phyloP scores from a whole-genome alignment of 345 rosid species.

The Syzygium jambos region DNA sequence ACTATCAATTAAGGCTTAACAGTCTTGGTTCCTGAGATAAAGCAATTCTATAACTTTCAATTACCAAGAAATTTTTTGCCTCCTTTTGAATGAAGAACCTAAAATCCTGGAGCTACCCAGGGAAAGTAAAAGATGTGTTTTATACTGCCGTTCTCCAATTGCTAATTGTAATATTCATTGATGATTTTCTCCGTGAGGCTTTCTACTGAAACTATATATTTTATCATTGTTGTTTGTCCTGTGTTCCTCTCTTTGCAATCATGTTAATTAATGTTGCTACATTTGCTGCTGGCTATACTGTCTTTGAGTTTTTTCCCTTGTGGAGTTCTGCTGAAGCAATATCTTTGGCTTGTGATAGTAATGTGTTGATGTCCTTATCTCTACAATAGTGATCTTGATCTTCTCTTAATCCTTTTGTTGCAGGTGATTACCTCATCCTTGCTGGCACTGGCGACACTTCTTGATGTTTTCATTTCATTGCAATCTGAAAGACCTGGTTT shows the following conservation, averaged over 20 bases:
- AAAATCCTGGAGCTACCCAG: background rate
- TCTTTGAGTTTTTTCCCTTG: background rate
- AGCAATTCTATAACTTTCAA: background rate
- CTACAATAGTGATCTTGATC: background rate
- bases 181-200: background rate
- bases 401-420: conserved; percentile 12
- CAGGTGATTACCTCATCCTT: conserved; percentile 82
- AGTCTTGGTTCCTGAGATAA: background rate
- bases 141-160: background rate
- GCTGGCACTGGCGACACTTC: conserved; percentile 78
- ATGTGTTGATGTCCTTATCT: background rate
- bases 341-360: background rate
- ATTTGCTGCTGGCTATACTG: background rate
- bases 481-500: conserved; percentile 52
- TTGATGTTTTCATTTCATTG: conserved; percentile 54
- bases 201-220: background rate
- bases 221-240: background rate
- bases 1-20: background rate
- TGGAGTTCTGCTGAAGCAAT: background rate
- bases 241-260: background rate
- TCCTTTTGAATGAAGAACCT: background rate
- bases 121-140: background rate
- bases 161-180: background rate
- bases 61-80: background rate
- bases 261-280: background rate